A percentile compares a stretch with the other conserved stretches of the same genome.
These are phyloP conservation scores for Cryphonectria carpinicola DNA, from an alignment of 2,329 filamentous ascomycete species.

Conservation along the genomic window DNA sequence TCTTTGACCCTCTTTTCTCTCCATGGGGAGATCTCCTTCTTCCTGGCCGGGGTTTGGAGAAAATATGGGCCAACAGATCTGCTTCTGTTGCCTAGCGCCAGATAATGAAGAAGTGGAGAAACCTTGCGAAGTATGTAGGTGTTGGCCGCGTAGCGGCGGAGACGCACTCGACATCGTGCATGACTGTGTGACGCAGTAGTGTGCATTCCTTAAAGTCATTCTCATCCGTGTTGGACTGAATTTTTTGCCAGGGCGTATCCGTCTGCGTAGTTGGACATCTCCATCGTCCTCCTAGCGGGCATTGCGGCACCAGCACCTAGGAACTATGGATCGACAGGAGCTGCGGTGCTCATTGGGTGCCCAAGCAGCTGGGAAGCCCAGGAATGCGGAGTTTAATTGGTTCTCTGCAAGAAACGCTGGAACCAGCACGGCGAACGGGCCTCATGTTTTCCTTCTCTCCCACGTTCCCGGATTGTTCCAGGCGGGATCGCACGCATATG, in stretches of 20 bases:
- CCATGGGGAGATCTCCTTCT: neutral
- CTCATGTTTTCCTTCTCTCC: neutral
- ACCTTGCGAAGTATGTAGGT: neutral
- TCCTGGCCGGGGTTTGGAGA: neutral
- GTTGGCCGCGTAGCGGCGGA: slow-evolving; percentile 1
- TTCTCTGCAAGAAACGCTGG: neutral
- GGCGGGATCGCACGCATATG: neutral
- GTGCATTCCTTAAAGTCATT: neutral
- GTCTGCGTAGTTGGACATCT: neutral
- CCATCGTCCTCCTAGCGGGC: neutral
- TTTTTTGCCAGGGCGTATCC: neutral
- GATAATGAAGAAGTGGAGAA: neutral
- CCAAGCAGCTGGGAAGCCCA: neutral
- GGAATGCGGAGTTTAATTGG: neutral
- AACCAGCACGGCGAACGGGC: slow-evolving; percentile 3
- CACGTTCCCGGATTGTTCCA: slow-evolving; percentile 2
- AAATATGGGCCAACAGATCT: slow-evolving; percentile 3
- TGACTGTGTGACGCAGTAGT: neutral
- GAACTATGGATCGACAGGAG: neutral
- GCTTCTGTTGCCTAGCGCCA: neutral
- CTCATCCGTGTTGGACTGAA: neutral
- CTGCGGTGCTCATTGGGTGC: neutral
- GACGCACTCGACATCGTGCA: neutral
- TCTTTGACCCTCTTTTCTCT: slow-evolving; percentile 2
- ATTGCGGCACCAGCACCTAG: neutral